Base-by-base conservation (phyloP, 805 yeast genomes). In the Wickerhamiella lipophila region DNA sequence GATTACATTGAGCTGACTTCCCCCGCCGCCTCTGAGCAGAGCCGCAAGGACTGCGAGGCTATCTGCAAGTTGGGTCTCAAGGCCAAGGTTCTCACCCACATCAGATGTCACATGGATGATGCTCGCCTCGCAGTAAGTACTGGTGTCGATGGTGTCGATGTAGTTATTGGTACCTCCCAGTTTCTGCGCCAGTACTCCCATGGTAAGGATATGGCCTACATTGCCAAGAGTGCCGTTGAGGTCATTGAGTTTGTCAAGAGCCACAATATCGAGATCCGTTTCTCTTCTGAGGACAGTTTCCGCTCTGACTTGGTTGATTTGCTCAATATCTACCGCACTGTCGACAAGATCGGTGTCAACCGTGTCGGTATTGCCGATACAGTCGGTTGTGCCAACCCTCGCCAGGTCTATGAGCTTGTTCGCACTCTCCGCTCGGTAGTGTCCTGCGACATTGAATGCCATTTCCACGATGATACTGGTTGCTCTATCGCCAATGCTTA, bases 291-390 rank as follows among this genome's bases (percentile, higher is more conserved):
- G 72, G 98, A 89, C 70, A 86, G 96, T 8, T 89, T 89, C 78
- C 83, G 98, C 71, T 82, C 94, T 42, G 97, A 89, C 67, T 77
- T 92, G 58, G 97, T 89, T 51, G 98, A 89, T 64, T 73, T 89
- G 64, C 77, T 89, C 63, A 89, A 89, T 72, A 92, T 89, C 60
- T 89, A 89, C 75, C 83, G 87, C 68, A 87, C 96, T 23, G 98
- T 89, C 56, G 94, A 84, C 73, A 84, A 86, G 72, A 85, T 89
- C 59, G 98, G 98, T 61, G 98, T 89, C 54, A 87, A 92, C 75
- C 80, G 98, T 69, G 96, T 89, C 49, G 98, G 98, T 71, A 89
- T 89, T 70, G 98, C 98, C 58, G 98, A 89, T 67, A 89, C 98
- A 32, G 98, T 89, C 50, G 98, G 98, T 45, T 83, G 97, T 67